Conservation (phyloP, 1,284 basidiomycete genomes). For the Coniophora puteana region DNA sequence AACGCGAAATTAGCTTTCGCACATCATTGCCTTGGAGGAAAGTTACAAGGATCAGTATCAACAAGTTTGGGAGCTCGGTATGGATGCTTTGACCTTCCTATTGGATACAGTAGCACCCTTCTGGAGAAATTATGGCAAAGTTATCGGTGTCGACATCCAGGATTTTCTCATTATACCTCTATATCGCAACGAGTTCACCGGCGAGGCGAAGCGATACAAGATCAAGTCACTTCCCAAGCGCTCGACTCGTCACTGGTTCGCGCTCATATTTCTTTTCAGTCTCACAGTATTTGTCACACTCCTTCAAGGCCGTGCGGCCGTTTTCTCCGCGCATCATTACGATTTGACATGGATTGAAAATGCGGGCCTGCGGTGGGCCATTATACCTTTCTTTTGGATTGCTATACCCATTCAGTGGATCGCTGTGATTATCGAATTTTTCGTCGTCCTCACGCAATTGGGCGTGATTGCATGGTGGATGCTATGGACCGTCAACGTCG, state of each 20-base stretch:
- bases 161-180: constrained; percentile 77
- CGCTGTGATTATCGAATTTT: constrained; percentile 51
- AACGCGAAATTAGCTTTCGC: constrained; percentile 48
- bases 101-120: constrained; percentile 72
- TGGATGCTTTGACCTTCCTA: constrained; percentile 68
- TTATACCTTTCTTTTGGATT: constrained; percentile 57
- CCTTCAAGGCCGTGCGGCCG: constrained; percentile 52
- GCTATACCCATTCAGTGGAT: constrained; percentile 59
- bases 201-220: constrained; percentile 63
- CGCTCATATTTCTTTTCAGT: constrained; percentile 48
- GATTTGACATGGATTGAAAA: constrained; percentile 53
- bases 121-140: constrained; percentile 74
- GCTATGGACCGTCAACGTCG: constrained; percentile 58
- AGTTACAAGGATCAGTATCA: constrained; percentile 73
- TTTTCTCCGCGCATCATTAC: constrained; percentile 45
- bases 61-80: constrained; percentile 71
- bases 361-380: constrained; percentile 54
- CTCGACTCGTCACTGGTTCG: constrained; percentile 64
- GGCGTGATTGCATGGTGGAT: constrained; percentile 65
- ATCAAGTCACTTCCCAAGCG: constrained; percentile 56
- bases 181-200: constrained; percentile 78
- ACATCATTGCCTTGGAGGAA: constrained; percentile 65
- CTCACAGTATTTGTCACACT: constrained; percentile 40
- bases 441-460: constrained; percentile 50
- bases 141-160: constrained; percentile 69